Evolutionary conservation across 805 yeast genomes (phyloP).

Genomic region (Barnettozyma vustinii): DNA sequence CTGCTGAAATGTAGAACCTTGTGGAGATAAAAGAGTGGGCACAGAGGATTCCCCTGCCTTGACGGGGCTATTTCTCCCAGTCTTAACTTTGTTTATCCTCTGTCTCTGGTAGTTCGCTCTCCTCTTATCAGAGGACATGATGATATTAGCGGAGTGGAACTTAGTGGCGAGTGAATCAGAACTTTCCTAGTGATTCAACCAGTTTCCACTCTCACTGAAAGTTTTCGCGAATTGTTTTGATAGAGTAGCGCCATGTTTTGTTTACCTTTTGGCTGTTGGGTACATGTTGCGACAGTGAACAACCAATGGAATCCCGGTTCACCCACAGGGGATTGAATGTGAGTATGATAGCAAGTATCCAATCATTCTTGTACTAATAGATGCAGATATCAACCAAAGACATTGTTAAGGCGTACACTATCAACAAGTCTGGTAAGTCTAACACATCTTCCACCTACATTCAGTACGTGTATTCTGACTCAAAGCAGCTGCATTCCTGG

Average conservation of each 20-base stretch:
- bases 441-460: too few relatives aligned
- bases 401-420: constrained; percentile 3
- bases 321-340: constrained; percentile 5
- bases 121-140: constrained; percentile 2
- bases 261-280: constrained; percentile 1
- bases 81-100: neutral
- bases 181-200: too few relatives aligned
- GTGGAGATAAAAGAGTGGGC: neutral
- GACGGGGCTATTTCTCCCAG: neutral
- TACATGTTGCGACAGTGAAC: neutral
- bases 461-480: neutral
- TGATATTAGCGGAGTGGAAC: neutral
- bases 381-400: constrained; percentile 7
- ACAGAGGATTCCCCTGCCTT: neutral
- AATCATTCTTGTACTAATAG: too few relatives aligned
- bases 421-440: constrained; percentile 9
- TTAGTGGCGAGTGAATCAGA: neutral
- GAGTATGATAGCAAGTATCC: neutral
- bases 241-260: neutral
- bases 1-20: neutral
- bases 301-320: neutral
- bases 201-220: too few relatives aligned
- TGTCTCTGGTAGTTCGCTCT: constrained; percentile 4
- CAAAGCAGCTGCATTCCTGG: constrained; percentile 10
- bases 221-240: neutral